Evolutionary conservation across 345 rosid species (phyloP), one percentile per base, ranked within the genome.

Genomic region (Heritiera littoralis): DNA sequence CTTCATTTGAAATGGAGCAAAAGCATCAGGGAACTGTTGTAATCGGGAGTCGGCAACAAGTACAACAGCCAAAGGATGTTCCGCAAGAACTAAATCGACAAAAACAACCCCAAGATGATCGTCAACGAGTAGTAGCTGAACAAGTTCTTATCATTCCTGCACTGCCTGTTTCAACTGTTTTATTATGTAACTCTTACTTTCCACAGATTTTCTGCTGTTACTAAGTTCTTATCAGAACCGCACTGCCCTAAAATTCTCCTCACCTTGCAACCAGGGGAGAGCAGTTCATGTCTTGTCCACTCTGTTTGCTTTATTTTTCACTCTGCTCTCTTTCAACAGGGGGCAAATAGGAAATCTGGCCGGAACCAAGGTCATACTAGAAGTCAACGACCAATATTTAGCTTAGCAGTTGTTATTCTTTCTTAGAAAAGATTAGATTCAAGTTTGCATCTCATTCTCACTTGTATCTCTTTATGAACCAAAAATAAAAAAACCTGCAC

Each of bases 401-500:
- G 3, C 38, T 35, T 35, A 35, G 3, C 38, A 0, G 38, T 35
- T 35, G 38, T 23, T 23, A 35, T 35, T 35, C 3, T 1, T 35
- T 1, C 3, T 35, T 35, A 35, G 3, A 35, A 35, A 35, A 35
- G 3, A 35, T 35, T 35, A 35, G 3, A 1, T 35, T 35, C 3
- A 35, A 35, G 3, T 35, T 58, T 90, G 89, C 45, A 79, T 84
- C 80, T 93, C 73, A 75, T 95, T 46, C 93, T 77, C 92, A 87
- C 72, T 78, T 95, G 67, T 90, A 89, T 3, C 3, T 35, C 2
- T 35, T 3, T 35, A 35, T 66, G 90, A 88, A 79, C 28, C 28
- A 91, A 87, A 83, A 67, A 35, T 1, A 35, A 35, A 0, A 23
- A 23, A 23, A 23, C 81, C 38, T 46, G 76, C 17, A 81, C 88